Percentiles rank a stretch among this genome's conserved stretches.
phyloP scores from a whole-genome alignment of 768 basidiomycete species.

The Lentinula lateritia region DNA sequence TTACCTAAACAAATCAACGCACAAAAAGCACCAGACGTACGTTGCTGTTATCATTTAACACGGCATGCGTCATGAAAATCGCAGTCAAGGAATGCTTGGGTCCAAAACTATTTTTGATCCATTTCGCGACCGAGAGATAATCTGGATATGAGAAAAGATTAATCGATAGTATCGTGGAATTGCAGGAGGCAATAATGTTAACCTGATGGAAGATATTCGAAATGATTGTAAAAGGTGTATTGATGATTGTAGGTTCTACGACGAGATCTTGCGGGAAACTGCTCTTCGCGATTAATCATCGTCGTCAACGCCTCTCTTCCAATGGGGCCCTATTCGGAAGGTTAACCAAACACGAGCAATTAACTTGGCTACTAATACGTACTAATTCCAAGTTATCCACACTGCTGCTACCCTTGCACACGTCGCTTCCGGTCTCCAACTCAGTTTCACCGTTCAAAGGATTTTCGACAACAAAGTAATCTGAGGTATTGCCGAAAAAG shows the following conservation, averaged over 20 bases:
- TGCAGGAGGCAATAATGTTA: constrained; percentile 13
- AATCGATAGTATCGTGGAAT: constrained; percentile 4
- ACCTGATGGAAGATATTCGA: constrained; percentile 59
- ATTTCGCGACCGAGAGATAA: constrained; percentile 49
- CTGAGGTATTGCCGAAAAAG: not conserved
- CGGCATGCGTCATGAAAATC: constrained; percentile 66
- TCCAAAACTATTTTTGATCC: constrained; percentile 56
- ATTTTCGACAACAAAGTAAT: not conserved
- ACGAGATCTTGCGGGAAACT: constrained; percentile 50
- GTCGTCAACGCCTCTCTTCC: constrained; percentile 66
- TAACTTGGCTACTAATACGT: not conserved
- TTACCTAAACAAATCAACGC: not conserved
- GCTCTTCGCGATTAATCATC: constrained; percentile 74
- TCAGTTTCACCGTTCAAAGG: not conserved
- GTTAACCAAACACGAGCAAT: constrained; percentile 6
- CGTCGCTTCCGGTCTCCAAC: not conserved
- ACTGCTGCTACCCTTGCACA: not conserved
- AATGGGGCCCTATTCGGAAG: constrained; percentile 48
- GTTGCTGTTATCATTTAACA: constrained; percentile 56
- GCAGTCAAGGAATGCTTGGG: constrained; percentile 53
- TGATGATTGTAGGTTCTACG: constrained; percentile 46
- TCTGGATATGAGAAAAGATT: constrained; percentile 31
- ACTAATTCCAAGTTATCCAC: not conserved
- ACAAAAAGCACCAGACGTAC: constrained; percentile 22
- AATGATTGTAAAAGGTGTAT: constrained; percentile 28